Conservation (phyloP, 305 asterid genomes). For the Fraxinus velutina region DNA sequence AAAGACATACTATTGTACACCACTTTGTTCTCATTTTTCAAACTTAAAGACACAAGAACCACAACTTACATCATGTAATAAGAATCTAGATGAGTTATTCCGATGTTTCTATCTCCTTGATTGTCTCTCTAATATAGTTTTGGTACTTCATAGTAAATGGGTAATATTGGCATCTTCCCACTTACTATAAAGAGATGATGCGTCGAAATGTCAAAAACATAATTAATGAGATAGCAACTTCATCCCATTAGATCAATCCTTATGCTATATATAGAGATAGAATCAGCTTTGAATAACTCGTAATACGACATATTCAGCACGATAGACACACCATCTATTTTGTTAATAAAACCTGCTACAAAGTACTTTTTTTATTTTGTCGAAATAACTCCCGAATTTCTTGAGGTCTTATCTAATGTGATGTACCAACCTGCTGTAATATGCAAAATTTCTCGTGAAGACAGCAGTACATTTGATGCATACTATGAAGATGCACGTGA, state of each 20-base stretch:
- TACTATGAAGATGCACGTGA: slow-evolving; percentile 41
- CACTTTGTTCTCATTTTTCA: not conserved
- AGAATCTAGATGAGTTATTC: not conserved
- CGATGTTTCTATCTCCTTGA: not conserved
- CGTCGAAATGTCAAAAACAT: no score
- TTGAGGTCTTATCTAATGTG: no score
- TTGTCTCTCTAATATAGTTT: not conserved
- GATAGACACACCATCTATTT: no score
- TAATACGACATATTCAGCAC: not conserved
- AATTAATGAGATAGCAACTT: not conserved
- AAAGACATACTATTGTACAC: not conserved
- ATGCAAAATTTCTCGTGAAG: slow-evolving; percentile 15
- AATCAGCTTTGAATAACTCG: not conserved
- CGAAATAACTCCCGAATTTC: no score
- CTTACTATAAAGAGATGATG: not conserved
- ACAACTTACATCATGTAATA: not conserved
- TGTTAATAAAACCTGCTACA: no score
- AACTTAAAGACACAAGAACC: not conserved
- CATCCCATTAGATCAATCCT: not conserved
- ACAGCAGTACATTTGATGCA: slow-evolving; percentile 33
- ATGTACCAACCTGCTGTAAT: no score
- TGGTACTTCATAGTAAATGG: not conserved
- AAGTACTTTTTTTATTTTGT: no score
- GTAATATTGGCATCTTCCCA: not conserved
- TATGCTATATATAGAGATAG: not conserved